These are phyloP conservation scores for Coriolopsis trogii DNA, from an alignment of 1,284 basidiomycete genomes.

Conservation along the genomic window DNA sequence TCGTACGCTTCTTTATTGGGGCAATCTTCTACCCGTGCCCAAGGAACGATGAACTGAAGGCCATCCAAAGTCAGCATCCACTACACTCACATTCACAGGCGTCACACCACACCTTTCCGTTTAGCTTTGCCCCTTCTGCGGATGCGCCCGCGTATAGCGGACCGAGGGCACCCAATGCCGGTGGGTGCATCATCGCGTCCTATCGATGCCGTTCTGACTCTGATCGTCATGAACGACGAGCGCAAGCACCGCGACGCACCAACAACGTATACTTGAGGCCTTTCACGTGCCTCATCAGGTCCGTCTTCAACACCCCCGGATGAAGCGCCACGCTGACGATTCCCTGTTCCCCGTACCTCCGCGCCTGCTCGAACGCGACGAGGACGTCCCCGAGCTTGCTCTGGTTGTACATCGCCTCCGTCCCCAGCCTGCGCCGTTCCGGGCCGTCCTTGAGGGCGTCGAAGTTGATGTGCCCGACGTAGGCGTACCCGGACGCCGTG, in stretches of 20 bases:
- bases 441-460: constrained; percentile 22
- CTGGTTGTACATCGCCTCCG: constrained; percentile 22
- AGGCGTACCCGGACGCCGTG: constrained; percentile 29
- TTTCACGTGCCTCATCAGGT: constrained; percentile 43
- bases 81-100: too few relatives aligned
- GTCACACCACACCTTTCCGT: constrained; percentile 29
- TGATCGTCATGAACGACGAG: not conserved
- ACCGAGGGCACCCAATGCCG: constrained; percentile 23
- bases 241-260: too few relatives aligned
- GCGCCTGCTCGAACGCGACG: constrained; percentile 48
- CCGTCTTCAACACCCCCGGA: constrained; percentile 30
- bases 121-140: constrained; percentile 22
- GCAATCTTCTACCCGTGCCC: constrained; percentile 37
- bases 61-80: not conserved
- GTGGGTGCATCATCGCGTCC: constrained; percentile 4
- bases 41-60: constrained; percentile 38
- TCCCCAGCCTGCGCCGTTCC: constrained; percentile 18
- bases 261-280: too few relatives aligned
- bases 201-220: not conserved
- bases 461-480: constrained; percentile 20
- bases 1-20: constrained; percentile 29
- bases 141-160: constrained; percentile 31
- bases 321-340: constrained; percentile 51
- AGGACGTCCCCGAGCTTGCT: constrained; percentile 39
- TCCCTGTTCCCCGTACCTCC: constrained; percentile 49